A percentile compares a stretch with the other conserved stretches of the same genome.
Conservation (phyloP, 371 early-diverging fungal genomes). For the Mortierella sp. region DNA sequence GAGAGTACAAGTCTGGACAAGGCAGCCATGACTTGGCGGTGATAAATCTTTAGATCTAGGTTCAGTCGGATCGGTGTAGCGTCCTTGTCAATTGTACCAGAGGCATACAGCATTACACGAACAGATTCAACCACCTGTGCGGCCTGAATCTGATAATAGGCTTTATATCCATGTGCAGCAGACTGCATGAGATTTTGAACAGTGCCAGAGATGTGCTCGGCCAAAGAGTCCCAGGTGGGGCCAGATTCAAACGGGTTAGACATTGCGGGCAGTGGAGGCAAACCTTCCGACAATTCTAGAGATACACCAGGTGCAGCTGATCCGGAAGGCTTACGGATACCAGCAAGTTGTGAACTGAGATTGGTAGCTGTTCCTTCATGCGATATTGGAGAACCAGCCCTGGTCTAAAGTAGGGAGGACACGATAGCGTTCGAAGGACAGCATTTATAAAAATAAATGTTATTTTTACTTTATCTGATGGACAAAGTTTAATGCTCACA, state of each 20-base stretch:
- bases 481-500: background rate
- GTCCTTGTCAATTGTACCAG: conserved; percentile 79
- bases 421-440: no score
- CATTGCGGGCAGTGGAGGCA: conserved; percentile 20
- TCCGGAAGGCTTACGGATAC: conserved; percentile 27
- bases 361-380: conserved; percentile 1
- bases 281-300: conserved; percentile 9
- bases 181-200: conserved; percentile 73
- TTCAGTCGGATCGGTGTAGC: conserved; percentile 70
- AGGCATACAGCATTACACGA: conserved; percentile 85
- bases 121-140: conserved; percentile 79
- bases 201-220: conserved; percentile 70
- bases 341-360: conserved; percentile 8
- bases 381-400: conserved; percentile 34
- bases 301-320: conserved; percentile 13
- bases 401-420: conserved; percentile 37
- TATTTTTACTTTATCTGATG: background rate
- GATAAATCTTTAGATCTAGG: conserved; percentile 77
- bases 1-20: conserved; percentile 86
- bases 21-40: conserved; percentile 82
- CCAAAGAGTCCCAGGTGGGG: conserved; percentile 73
- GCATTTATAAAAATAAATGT: background rate
- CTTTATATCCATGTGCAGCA: conserved; percentile 70
- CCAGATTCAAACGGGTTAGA: conserved; percentile 45
- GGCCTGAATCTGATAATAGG: conserved; percentile 67